Conservation (phyloP, 495 filamentous ascomycete genomes). For the Rostrohypoxylon terebratum region DNA sequence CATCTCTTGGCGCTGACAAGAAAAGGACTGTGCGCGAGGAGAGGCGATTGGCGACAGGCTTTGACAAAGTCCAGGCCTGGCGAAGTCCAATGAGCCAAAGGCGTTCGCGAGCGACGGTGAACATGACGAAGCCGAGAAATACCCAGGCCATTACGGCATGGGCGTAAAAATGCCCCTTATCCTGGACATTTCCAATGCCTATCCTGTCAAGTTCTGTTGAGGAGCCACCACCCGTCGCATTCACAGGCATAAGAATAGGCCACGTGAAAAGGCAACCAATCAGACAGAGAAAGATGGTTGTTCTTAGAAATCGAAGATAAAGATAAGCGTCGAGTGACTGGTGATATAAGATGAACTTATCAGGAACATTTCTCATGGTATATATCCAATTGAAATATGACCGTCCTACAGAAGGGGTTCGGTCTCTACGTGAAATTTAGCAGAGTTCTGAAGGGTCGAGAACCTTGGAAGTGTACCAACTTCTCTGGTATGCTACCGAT, state of each 20-base stretch:
- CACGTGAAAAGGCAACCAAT: constrained; percentile 77
- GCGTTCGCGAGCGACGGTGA: constrained; percentile 72
- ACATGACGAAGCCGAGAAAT: constrained; percentile 79
- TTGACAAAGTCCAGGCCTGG: constrained; percentile 78
- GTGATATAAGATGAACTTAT: constrained; percentile 72
- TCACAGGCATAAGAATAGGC: constrained; percentile 82
- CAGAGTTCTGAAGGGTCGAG: background rate
- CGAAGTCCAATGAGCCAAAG: constrained; percentile 76
- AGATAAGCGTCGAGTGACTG: constrained; percentile 81
- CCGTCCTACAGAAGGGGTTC: constrained; percentile 36
- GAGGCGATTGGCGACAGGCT: constrained; percentile 71
- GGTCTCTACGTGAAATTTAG: constrained; percentile 43
- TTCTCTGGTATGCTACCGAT: constrained; percentile 49
- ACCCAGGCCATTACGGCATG: constrained; percentile 69
- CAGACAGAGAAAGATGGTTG: constrained; percentile 75
- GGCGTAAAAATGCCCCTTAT: constrained; percentile 67
- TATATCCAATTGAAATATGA: constrained; percentile 69
- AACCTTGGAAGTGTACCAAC: constrained; percentile 24
- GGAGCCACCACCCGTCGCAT: constrained; percentile 73
- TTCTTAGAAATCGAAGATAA: constrained; percentile 82
- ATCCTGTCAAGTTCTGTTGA: constrained; percentile 71
- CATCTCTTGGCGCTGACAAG: constrained; percentile 71
- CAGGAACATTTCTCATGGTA: constrained; percentile 69
- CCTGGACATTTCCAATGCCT: constrained; percentile 73
- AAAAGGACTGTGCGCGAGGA: constrained; percentile 78